Evolutionary conservation across 2,329 filamentous ascomycete species (phyloP), one percentile per base, ranked within the genome.

Genomic region (Epichloe scottii): DNA sequence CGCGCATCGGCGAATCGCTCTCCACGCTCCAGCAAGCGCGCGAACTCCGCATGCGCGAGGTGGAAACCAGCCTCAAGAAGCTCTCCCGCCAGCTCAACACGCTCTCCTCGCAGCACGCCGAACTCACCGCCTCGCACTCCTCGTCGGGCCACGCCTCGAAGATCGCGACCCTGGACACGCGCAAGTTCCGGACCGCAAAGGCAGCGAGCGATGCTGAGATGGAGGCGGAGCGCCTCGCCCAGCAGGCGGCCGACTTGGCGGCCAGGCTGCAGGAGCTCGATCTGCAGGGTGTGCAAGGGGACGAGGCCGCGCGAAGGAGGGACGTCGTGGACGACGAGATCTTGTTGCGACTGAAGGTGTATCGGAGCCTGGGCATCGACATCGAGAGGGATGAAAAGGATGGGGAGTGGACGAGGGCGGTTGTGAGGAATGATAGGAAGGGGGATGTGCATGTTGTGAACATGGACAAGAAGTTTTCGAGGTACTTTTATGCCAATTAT

Each of bases 141-240:
- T 80, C 87, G 0, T 77, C 84, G 5, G 81, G 81, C 53, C 91
- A 97, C 70, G 89, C 90, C 5, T 82, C 82, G 37, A 81, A 87
- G 63, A 95, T 97, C 55, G 77, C 93, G 19, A 79, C 85, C 40
- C 82, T 96, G 54, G 91, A 97, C 68, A 95, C 89, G 1, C 83
- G 90, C 59, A 96, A 96, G 64, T 97, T 97, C 70, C 84, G 89
- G 59, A 84, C 89, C 52, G 91, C 91, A n/a, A 97, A 97, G 68
- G 82, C 87, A 15, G 89, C 87, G 0, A 85, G 81, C 1, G 91
- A 97, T 65, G 74, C 93, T 6, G 90, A 96, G 71, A 89, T 91
- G 63, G 93, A 98, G 70, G 86, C 87, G n/a, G 91, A 97, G 73
- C 78, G 91, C n/a, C 72, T 97, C 44, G 82, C 87, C 51, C 79